A percentile compares a stretch with the other conserved stretches of the same genome.
Conservation (phyloP, 805 yeast species). For the Schwanniomyces polymorphus region DNA sequence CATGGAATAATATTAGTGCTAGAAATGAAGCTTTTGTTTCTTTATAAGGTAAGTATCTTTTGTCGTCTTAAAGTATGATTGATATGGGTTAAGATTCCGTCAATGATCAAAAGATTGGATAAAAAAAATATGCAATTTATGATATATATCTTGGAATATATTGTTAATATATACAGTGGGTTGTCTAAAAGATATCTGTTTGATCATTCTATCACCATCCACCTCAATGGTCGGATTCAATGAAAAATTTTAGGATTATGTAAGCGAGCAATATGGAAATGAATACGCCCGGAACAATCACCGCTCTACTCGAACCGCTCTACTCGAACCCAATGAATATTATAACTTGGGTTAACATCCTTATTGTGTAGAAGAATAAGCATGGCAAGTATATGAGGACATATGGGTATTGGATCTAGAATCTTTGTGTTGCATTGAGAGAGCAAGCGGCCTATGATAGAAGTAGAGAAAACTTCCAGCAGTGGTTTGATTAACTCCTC, state of each 20-base stretch:
- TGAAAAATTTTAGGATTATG: slow-evolving; percentile 9
- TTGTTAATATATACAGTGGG: slow-evolving; percentile 1
- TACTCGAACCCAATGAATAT: not conserved
- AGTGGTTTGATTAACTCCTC: not conserved
- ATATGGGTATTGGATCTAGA: slow-evolving; percentile 17
- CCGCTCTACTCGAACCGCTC: not conserved
- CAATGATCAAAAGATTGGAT: not conserved
- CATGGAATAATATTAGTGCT: slow-evolving; percentile 4
- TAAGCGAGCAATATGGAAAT: not conserved
- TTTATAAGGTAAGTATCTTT: not conserved
- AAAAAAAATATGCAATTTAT: slow-evolving; percentile 1
- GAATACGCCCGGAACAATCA: not conserved
- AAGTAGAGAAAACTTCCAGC: not conserved
- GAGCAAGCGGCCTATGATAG: not conserved
- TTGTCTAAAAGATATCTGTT: not conserved
- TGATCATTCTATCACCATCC: not conserved
- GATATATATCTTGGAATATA: not conserved
- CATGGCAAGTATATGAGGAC: slow-evolving; percentile 20
- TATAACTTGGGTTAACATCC: not conserved
- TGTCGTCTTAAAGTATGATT: not conserved
- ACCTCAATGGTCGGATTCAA: slow-evolving; percentile 9
- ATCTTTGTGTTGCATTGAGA: slow-evolving; percentile 1
- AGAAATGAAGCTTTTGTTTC: not conserved
- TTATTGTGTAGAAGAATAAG: slow-evolving; percentile 7
- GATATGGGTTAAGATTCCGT: not conserved